phyloP scores from a whole-genome alignment of 306 rosid genomes.

The Castanea crenata region DNA sequence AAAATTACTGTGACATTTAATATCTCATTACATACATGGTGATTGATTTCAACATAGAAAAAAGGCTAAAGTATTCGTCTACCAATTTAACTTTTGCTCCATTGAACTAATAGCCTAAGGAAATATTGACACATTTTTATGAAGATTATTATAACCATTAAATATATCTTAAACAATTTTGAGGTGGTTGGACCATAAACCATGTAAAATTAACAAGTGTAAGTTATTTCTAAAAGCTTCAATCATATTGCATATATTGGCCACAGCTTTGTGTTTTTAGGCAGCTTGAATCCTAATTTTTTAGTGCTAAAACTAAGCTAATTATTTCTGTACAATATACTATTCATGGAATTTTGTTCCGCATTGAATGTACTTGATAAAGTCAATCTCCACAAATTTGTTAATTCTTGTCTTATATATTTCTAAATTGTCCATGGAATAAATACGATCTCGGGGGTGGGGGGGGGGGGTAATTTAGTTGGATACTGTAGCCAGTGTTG shows the following conservation, averaged over 20 bases:
- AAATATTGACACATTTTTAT: not conserved
- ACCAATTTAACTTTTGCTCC: not conserved
- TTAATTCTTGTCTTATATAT: not conserved
- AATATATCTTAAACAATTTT: not conserved
- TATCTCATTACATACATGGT: too few species aligned
- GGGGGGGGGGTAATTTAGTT: not conserved
- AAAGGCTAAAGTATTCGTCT: not conserved
- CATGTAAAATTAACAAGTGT: not conserved
- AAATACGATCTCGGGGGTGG: not conserved
- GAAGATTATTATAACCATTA: not conserved
- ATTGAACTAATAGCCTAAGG: not conserved
- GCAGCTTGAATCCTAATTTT: not conserved
- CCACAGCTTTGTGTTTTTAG: not conserved
- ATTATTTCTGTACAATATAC: not conserved
- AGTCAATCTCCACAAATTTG: not conserved
- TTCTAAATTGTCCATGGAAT: not conserved
- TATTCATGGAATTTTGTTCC: not conserved
- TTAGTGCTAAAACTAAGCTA: not conserved
- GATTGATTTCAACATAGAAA: not conserved
- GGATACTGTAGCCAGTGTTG: not conserved
- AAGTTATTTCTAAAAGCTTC: not conserved
- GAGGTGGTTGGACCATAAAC: not conserved
- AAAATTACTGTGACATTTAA: not conserved
- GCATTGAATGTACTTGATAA: not conserved
- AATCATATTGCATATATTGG: not conserved